Conservation (phyloP, 1,284 basidiomycete species). For the Cerioporus squamosus region DNA sequence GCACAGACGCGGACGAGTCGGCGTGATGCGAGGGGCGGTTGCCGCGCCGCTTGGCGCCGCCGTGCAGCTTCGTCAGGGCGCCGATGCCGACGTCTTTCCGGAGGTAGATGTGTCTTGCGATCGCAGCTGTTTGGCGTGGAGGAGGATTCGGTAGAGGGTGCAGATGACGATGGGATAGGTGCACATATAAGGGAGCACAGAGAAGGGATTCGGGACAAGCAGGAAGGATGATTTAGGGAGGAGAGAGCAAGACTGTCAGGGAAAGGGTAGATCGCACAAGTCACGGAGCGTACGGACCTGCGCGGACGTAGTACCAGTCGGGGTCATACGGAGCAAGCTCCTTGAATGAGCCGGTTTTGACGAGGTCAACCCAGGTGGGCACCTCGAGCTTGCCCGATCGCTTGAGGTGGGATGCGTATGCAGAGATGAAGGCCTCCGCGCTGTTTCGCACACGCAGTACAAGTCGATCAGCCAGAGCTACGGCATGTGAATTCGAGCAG, state of each 20-base stretch:
- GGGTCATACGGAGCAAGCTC: conserved; percentile 99
- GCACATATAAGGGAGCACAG: not conserved
- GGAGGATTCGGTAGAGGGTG: not conserved
- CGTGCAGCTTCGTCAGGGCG: conserved; percentile 96
- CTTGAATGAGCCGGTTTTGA: conserved; percentile 98
- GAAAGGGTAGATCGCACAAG: not conserved
- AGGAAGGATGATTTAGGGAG: not conserved
- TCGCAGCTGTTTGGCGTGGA: conserved; percentile 66
- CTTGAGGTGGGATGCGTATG: conserved; percentile 94
- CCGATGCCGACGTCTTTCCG: conserved; percentile 99
- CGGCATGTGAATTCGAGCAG: not conserved
- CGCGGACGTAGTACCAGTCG: conserved; percentile 99
- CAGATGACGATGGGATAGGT: not conserved
- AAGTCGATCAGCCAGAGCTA: not conserved
- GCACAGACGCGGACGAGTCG: conserved; percentile 85
- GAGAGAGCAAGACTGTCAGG: not conserved
- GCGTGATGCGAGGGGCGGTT: conserved; percentile 96
- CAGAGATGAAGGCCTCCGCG: conserved; percentile 89
- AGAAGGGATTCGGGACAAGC: not conserved
- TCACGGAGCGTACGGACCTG: conserved; percentile 62
- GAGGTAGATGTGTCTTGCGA: conserved; percentile 99
- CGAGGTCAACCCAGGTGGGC: conserved; percentile 98
- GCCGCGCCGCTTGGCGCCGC: conserved; percentile 93
- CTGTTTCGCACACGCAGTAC: conserved; percentile 42
- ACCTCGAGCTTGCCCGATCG: conserved; percentile 98